Conservation (phyloP, 805 yeast species). For the Lipomyces mesembrius region DNA sequence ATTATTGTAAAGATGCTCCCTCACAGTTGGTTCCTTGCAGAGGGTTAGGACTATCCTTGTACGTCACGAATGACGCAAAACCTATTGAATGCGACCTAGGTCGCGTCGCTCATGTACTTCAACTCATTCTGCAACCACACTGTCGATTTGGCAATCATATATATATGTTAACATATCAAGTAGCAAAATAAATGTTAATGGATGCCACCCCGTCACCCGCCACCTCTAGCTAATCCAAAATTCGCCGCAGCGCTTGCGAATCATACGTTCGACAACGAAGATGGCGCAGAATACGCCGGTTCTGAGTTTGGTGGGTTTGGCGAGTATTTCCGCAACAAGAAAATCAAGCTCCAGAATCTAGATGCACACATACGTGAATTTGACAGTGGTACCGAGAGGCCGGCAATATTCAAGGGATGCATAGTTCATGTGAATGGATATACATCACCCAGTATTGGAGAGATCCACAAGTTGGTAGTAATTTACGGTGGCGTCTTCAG, state of each 20-base stretch:
- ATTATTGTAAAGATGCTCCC: neutral
- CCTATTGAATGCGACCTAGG: too few relatives aligned
- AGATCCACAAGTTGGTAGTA: slow-evolving; percentile 71
- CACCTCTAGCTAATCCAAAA: slow-evolving; percentile 3
- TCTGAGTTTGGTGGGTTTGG: slow-evolving; percentile 68
- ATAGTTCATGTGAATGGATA: slow-evolving; percentile 84
- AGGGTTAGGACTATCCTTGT: neutral
- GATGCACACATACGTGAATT: slow-evolving; percentile 47
- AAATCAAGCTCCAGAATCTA: slow-evolving; percentile 61
- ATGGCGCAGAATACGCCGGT: slow-evolving; percentile 47
- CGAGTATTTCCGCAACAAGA: slow-evolving; percentile 67
- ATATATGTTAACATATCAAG: neutral
- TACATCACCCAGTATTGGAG: slow-evolving; percentile 77
- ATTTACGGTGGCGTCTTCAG: slow-evolving; percentile 79
- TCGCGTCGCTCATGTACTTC: too few relatives aligned
- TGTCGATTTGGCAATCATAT: slow-evolving; percentile 8
- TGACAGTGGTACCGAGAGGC: slow-evolving; percentile 39
- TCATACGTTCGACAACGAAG: slow-evolving; percentile 27
- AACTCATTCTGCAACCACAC: too few relatives aligned
- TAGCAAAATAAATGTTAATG: neutral
- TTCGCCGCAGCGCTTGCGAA: neutral
- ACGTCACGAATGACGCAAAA: too few relatives aligned
- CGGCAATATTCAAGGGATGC: slow-evolving; percentile 64
- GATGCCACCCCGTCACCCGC: slow-evolving; percentile 7
- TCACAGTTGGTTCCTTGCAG: neutral